These are phyloP conservation scores for Entamoeba nuttalli DNA, from an alignment of 208 protist genomes.

Conservation along the genomic window DNA sequence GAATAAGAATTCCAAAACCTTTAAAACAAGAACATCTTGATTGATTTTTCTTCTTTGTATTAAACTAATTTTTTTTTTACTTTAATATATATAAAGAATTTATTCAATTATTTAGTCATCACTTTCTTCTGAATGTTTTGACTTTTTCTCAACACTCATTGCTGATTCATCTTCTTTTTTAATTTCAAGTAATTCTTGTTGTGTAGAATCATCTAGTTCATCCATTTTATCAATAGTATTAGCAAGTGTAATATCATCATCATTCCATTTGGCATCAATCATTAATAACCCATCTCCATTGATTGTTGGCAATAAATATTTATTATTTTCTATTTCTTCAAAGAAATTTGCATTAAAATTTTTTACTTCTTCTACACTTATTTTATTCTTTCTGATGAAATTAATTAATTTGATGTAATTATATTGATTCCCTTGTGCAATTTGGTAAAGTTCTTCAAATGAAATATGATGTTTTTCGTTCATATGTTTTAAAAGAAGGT, in stretches of 20 bases:
- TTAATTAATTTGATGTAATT: neutral
- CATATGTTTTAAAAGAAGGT: neutral
- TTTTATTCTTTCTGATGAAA: neutral
- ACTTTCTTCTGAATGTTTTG: too few relatives aligned
- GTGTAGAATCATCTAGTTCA: neutral
- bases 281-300: neutral
- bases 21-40: too few relatives aligned
- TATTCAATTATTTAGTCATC: too few relatives aligned
- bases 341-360: neutral
- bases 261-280: neutral
- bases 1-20: neutral
- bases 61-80: too few relatives aligned
- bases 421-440: neutral
- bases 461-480: neutral
- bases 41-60: too few relatives aligned
- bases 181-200: neutral
- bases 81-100: too few relatives aligned
- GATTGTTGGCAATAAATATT: neutral
- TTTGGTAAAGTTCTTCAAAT: neutral
- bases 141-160: neutral
- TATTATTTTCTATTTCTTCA: neutral
- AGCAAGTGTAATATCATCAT: neutral
- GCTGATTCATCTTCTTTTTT: neutral
- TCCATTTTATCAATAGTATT: neutral
- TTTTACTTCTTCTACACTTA: neutral